These are phyloP conservation scores for Adansonia grandidieri DNA, from an alignment of 441 rosid genomes.

Conservation along the genomic window DNA sequence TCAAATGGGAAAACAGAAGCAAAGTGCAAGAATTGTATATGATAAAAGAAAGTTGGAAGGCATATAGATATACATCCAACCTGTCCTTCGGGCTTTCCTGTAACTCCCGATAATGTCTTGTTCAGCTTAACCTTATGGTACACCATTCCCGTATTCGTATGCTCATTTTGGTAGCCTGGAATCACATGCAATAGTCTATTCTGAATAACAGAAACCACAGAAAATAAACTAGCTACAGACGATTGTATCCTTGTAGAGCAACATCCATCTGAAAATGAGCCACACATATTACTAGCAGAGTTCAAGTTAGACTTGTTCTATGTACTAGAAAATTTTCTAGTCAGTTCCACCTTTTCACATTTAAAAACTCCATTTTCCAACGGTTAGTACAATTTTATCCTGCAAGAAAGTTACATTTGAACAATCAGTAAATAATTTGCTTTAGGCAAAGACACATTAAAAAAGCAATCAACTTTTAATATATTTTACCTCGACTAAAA, in stretches of 20 bases:
- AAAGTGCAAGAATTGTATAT: conserved; percentile 12
- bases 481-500: background rate
- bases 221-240: background rate
- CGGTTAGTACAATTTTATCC: background rate
- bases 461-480: background rate
- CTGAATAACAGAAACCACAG: background rate
- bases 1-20: background rate
- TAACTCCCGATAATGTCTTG: conserved; percentile 74
- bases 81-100: conserved; percentile 73
- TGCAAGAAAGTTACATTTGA: background rate
- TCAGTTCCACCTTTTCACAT: background rate
- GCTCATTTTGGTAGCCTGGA: conserved; percentile 74
- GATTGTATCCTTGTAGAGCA: background rate
- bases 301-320: background rate
- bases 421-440: background rate
- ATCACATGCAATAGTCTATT: conserved; percentile 31
- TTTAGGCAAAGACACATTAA: background rate
- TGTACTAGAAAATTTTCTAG: background rate
- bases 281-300: background rate
- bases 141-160: conserved; percentile 75
- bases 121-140: conserved; percentile 75
- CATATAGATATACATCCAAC: conserved; percentile 32
- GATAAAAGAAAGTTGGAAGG: conserved; percentile 1
- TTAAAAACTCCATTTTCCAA: background rate
- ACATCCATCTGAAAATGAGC: background rate